phyloP scores from a whole-genome alignment of 2,329 filamentous ascomycete genomes.

The Aspergillus glaucus region DNA sequence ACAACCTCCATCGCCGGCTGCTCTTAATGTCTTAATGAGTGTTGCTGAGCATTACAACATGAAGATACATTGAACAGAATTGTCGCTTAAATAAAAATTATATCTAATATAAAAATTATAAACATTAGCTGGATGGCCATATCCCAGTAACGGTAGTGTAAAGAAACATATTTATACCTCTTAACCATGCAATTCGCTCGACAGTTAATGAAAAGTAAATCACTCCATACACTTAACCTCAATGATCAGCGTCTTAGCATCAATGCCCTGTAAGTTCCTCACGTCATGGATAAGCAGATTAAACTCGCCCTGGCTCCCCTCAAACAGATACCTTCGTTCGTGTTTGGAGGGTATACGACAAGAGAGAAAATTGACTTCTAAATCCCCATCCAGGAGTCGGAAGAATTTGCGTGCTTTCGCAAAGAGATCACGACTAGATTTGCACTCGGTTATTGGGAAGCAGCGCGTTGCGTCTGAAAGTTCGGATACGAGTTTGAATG shows the following conservation, averaged over 20 bases:
- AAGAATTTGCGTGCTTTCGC: conserved; percentile 17
- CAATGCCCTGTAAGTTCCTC: neutral
- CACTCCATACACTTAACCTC: conserved; percentile 7
- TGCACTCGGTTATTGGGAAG: conserved; percentile 13
- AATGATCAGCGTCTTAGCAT: conserved; percentile 2
- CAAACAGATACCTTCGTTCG: conserved; percentile 15
- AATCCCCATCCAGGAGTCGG: conserved; percentile 2
- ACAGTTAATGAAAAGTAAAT: neutral
- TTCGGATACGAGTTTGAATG: conserved; percentile 13
- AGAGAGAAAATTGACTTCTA: conserved; percentile 10
- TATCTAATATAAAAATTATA: too few species aligned
- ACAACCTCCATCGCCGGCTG: too few species aligned
- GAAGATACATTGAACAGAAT: too few species aligned
- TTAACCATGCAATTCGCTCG: neutral
- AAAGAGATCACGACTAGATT: conserved; percentile 12
- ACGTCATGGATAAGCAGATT: conserved; percentile 13
- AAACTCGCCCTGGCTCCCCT: conserved; percentile 16
- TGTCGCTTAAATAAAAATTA: too few species aligned
- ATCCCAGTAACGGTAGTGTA: too few species aligned
- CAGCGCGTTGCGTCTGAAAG: conserved; percentile 7
- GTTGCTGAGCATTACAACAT: too few species aligned
- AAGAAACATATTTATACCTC: neutral
- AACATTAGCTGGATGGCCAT: too few species aligned
- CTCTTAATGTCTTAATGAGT: too few species aligned
- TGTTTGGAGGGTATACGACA: conserved; percentile 8